Base-by-base conservation (phyloP, 768 basidiomycete genomes). In the Chalciporus pseudorubinellus region DNA sequence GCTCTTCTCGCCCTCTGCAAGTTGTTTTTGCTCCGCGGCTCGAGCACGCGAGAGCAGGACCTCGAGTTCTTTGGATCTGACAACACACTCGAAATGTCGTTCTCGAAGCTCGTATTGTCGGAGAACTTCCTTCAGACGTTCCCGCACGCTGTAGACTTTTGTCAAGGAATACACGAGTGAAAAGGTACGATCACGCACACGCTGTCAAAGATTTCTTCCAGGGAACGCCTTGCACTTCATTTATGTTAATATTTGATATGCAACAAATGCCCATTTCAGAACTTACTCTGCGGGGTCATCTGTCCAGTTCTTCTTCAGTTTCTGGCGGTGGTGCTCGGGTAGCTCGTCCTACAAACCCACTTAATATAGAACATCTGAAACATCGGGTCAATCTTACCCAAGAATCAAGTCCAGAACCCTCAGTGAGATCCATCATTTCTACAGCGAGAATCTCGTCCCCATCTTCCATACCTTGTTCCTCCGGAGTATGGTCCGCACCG, bases 1-100 rank as follows among this genome's bases (percentile, higher is more conserved):
- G 43, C 65, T 59, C 66, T 83, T 88, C 68, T 92, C 89, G 45
- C 82, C 80, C 43, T 92, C 87, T 13, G 85, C 85, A 41, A 92
- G 74, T 59, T 91, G 87, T 67, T 87, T 88, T 67, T 92, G 89
- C 62, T 93, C 92, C 10, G 91, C 89, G 21, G 89, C 86, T 67
- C 91, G 84, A 39, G 92, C 92, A 28, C 90, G 83, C 43, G 92
- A 91, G 14, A 94, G 76, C 18, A 94, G 71, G 14, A 94, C 88
- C 65, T 94, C 92, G 20, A 94, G 79, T 69, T 94, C 92, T 70
- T 94, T 94, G 39, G 92, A 93, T 38, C 92, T 87, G 50, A 94
- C 85, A 24, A 94, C 87, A 57, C 89, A 92, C 72, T 93, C 92
- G 60, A 93, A 94, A 74, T 94, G 92, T 65, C 84, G 85, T 73